These are phyloP conservation scores for Trypanosomatidae sp. DNA, from an alignment of 208 protist species.

Conservation along the genomic window DNA sequence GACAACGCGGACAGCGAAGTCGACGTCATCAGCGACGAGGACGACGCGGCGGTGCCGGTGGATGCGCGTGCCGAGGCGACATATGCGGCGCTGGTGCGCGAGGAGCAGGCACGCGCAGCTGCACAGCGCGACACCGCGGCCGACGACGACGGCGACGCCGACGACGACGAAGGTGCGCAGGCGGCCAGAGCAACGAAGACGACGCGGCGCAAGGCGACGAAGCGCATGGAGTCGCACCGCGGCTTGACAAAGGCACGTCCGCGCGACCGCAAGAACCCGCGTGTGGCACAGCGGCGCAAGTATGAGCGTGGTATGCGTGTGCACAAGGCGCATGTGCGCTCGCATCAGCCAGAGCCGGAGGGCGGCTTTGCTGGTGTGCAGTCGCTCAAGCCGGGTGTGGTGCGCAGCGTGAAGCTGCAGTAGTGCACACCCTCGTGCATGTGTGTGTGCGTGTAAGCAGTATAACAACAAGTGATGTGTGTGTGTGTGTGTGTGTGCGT, in stretches of 20 bases:
- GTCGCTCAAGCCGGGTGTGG: conserved; percentile 57
- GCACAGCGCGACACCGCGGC: conserved; percentile 6
- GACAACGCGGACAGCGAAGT: conserved; percentile 9
- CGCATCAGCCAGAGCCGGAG: conserved; percentile 64
- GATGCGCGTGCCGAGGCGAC: conserved; percentile 49
- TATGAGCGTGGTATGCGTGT: conserved; percentile 76
- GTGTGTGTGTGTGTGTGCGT: conserved; percentile 1
- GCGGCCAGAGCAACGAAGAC: conserved; percentile 36
- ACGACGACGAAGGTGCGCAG: conserved; percentile 41
- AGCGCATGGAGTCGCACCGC: conserved; percentile 80
- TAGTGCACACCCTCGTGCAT: neutral
- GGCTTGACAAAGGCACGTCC: conserved; percentile 79
- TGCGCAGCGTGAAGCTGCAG: conserved; percentile 23
- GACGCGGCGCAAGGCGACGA: conserved; percentile 69
- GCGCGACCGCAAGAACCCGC: conserved; percentile 84
- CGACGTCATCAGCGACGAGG: conserved; percentile 6
- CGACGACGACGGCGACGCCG: conserved; percentile 24
- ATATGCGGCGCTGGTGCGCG: conserved; percentile 49
- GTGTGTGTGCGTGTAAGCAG: neutral
- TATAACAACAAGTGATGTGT: neutral
- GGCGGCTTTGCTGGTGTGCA: conserved; percentile 70
- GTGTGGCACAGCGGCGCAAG: conserved; percentile 79
- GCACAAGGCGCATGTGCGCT: conserved; percentile 71
- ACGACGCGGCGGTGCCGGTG: conserved; percentile 8
- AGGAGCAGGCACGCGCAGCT: conserved; percentile 35